Conservation (phyloP, 2,329 filamentous ascomycete species). For the Celoporthe dispersa region DNA sequence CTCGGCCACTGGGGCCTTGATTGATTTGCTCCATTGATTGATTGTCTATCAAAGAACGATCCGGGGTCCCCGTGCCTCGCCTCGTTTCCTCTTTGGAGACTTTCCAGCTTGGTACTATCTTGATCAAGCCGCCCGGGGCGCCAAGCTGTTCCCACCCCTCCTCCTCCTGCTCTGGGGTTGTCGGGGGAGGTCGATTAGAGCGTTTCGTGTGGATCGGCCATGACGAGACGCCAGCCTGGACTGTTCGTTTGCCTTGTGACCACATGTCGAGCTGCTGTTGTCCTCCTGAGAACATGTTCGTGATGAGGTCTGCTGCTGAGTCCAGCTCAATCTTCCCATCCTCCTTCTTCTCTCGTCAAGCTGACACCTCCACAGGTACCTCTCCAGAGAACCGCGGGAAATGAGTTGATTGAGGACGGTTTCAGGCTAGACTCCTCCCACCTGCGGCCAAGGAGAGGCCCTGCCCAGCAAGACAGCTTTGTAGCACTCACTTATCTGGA, state of each 20-base stretch:
- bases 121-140: not conserved
- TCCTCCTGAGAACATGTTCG: not conserved
- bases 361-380: not conserved
- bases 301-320: not conserved
- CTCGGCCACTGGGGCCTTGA: not conserved
- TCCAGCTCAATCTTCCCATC: not conserved
- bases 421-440: not conserved
- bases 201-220: not conserved
- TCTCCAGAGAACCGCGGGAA: not conserved
- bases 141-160: not conserved
- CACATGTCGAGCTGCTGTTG: not conserved
- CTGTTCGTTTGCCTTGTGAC: not conserved
- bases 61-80: slow-evolving; percentile 1
- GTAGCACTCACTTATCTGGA: not conserved
- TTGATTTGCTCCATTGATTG: not conserved
- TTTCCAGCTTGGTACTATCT: not conserved
- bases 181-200: not conserved
- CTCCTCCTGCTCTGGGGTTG: not conserved
- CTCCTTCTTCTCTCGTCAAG: not conserved
- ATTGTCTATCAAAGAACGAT: not conserved
- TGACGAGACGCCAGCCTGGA: not conserved
- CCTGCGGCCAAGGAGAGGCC: not conserved
- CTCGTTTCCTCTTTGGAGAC: not conserved
- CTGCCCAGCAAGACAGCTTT: not conserved
- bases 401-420: not conserved